Conservation (phyloP, 805 yeast genomes). For the Kuraishia capsulata region DNA sequence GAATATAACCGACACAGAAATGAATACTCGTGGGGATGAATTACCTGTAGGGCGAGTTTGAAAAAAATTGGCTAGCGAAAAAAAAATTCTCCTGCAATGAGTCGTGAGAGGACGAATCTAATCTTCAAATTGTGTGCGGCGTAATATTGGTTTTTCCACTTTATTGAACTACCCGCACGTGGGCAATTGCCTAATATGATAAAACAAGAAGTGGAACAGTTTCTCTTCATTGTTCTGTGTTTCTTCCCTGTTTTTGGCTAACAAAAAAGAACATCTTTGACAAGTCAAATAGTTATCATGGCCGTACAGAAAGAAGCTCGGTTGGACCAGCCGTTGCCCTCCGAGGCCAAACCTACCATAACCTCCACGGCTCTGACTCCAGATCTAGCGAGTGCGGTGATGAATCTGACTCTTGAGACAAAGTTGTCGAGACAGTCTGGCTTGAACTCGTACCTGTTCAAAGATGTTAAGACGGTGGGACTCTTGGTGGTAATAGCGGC, state of each 20-base stretch:
- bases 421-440: constrained; percentile 36
- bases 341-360: constrained; percentile 42
- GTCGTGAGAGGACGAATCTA: no score
- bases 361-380: constrained; percentile 42
- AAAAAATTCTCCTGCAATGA: no score
- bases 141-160: no score
- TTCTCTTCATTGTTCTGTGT: neutral
- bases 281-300: constrained; percentile 8
- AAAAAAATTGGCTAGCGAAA: no score
- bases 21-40: no score
- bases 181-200: no score
- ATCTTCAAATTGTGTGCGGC: no score
- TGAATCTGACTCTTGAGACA: constrained; percentile 58
- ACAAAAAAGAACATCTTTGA: no score
- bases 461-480: constrained; percentile 32
- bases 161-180: no score
- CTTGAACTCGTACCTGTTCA: constrained; percentile 34
- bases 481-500: constrained; percentile 15
- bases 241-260: neutral
- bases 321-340: constrained; percentile 46
- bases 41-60: no score
- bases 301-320: constrained; percentile 39
- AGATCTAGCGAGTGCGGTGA: constrained; percentile 46
- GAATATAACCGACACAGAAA: neutral
- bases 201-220: no score